Conservation (phyloP, 2,329 filamentous ascomycete species). For the Scytalidium sp. region DNA sequence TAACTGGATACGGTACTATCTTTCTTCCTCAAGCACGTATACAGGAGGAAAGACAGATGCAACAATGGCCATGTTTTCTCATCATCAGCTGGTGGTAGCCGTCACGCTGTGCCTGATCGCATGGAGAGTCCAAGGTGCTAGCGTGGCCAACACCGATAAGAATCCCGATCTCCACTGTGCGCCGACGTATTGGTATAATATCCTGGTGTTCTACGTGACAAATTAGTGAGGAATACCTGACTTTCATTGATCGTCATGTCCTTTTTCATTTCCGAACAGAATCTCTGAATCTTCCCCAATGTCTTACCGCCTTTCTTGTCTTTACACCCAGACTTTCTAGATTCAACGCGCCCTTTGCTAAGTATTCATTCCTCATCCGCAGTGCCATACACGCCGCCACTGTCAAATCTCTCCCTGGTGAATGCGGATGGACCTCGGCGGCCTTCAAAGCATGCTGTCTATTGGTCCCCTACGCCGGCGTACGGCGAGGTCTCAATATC, state of each 20-base stretch:
- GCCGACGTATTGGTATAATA: slow-evolving; percentile 15
- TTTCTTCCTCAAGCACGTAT: too few relatives aligned
- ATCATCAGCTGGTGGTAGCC: not conserved
- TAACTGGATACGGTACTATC: too few relatives aligned
- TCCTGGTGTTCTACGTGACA: slow-evolving; percentile 19
- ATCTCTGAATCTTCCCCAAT: too few relatives aligned
- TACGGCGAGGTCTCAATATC: slow-evolving; percentile 11
- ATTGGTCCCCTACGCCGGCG: slow-evolving; percentile 16
- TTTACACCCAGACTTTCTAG: too few relatives aligned
- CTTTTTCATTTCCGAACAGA: too few relatives aligned
- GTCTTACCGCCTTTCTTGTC: too few relatives aligned
- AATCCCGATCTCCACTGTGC: slow-evolving; percentile 19
- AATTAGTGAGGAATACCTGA: slow-evolving; percentile 14
- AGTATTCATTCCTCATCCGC: too few relatives aligned
- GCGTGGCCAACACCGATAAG: not conserved
- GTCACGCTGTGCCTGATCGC: not conserved
- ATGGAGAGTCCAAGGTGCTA: not conserved
- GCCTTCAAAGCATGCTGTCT: slow-evolving; percentile 1
- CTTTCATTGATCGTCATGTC: too few relatives aligned
- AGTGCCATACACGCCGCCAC: slow-evolving; percentile 21
- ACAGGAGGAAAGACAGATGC: too few relatives aligned
- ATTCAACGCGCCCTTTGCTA: too few relatives aligned
- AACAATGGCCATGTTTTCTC: too few relatives aligned
- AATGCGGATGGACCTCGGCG: slow-evolving; percentile 4
- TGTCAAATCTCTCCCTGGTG: slow-evolving; percentile 15